Evolutionary conservation across 208 protist genomes (phyloP).

Genomic region (Herpetomonas samuelpessoai): DNA sequence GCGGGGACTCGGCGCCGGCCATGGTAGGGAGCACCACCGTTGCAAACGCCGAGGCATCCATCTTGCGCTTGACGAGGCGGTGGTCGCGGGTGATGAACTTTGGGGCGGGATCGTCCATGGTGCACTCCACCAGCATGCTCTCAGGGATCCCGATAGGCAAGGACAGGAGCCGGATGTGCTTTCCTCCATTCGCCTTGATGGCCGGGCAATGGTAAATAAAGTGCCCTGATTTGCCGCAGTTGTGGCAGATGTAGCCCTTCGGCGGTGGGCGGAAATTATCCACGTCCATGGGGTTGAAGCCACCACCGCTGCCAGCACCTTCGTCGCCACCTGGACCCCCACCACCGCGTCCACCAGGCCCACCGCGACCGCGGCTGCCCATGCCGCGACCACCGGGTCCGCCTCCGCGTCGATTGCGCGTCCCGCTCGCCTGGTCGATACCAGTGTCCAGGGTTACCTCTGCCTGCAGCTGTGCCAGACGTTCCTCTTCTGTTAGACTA

Average conservation of each 20-base stretch:
- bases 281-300: conserved; percentile 24
- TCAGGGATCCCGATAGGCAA: conserved; percentile 85
- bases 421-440: conserved; percentile 50
- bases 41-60: conserved; percentile 63
- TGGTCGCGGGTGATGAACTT: conserved; percentile 88
- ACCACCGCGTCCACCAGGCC: neutral
- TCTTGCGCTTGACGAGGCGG: conserved; percentile 67
- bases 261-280: conserved; percentile 69
- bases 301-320: conserved; percentile 16
- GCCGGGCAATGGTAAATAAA: conserved; percentile 83
- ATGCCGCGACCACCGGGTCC: conserved; percentile 11
- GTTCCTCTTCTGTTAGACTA: conserved; percentile 76
- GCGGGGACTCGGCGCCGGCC: neutral
- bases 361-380: conserved; percentile 4
- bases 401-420: conserved; percentile 26
- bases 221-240: conserved; percentile 85
- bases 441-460: conserved; percentile 73
- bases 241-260: conserved; percentile 84
- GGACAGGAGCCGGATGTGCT: conserved; percentile 53
- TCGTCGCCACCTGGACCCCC: conserved; percentile 12
- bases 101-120: conserved; percentile 82
- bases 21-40: conserved; percentile 21
- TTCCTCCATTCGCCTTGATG: conserved; percentile 35
- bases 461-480: conserved; percentile 69
- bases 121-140: conserved; percentile 83